Percentiles rank a stretch among this genome's conserved stretches.
These are phyloP conservation scores for Solanum microdontum DNA, from an alignment of 257 asterid genomes.

Conservation along the genomic window DNA sequence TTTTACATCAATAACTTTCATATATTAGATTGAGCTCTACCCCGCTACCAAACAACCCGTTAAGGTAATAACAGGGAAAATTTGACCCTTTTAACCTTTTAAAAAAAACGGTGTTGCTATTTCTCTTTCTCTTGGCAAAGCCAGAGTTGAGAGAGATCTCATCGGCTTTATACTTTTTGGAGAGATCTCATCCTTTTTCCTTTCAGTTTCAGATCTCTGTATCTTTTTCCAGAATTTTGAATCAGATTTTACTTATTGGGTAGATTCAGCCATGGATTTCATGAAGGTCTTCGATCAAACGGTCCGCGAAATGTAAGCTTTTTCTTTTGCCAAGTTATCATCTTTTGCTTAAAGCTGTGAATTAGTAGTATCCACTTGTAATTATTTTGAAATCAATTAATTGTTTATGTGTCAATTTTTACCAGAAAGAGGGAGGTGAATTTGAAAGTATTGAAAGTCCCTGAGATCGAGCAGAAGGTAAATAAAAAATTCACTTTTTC, in stretches of 20 bases:
- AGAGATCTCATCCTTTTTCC: background rate
- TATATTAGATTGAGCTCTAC: background rate
- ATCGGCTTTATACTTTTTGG: background rate
- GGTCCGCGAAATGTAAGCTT: conserved; percentile 83
- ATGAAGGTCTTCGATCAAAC: conserved; percentile 96
- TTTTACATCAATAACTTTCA: no score
- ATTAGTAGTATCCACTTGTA: background rate
- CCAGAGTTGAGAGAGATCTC: background rate
- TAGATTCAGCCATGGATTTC: conserved; percentile 89
- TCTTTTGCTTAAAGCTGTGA: background rate
- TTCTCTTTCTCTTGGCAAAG: background rate
- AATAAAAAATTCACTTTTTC: background rate
- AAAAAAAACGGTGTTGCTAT: background rate
- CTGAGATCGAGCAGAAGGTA: conserved; percentile 97
- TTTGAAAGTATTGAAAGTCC: conserved; percentile 89
- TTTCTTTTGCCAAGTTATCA: background rate
- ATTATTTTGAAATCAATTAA: background rate
- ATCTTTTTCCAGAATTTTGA: background rate
- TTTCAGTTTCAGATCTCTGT: background rate
- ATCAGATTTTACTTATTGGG: background rate
- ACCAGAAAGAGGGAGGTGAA: conserved; percentile 95
- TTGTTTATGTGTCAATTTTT: background rate
- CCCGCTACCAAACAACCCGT: background rate
- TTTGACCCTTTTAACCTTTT: background rate
- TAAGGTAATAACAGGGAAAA: background rate